Conservation (phyloP, 371 early-diverging fungal genomes). For the Lichtheimia ornata region DNA sequence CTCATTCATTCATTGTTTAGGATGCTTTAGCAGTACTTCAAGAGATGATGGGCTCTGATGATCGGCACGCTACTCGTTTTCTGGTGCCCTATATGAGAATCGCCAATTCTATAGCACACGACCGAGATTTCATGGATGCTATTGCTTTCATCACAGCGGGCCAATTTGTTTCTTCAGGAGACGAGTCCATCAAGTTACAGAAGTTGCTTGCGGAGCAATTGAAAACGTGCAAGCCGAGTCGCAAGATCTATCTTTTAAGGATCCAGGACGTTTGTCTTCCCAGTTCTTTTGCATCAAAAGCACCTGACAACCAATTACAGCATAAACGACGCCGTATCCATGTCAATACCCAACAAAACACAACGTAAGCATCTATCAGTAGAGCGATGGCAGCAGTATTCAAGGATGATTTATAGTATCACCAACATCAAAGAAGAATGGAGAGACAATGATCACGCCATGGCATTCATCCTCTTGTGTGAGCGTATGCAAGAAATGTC, state of each 20-base stretch:
- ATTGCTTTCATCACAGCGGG: not conserved
- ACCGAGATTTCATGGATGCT: not conserved
- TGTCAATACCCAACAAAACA: no score
- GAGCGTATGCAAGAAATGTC: not conserved
- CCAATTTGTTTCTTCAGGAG: not conserved
- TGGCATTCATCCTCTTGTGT: not conserved
- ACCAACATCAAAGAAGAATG: not conserved
- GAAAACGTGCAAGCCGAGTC: no score
- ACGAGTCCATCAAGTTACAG: not conserved
- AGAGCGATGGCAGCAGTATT: not conserved
- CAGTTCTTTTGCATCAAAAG: no score
- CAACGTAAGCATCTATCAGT: no score
- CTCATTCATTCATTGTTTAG: not conserved
- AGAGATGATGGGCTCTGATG: not conserved
- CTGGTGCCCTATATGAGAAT: slow-evolving; percentile 2
- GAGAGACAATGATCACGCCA: not conserved
- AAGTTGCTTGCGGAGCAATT: not conserved
- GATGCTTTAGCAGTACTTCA: slow-evolving; percentile 5
- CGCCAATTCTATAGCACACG: not conserved
- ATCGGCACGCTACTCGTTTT: not conserved
- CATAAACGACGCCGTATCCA: no score
- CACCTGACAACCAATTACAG: no score
- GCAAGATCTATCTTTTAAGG: no score
- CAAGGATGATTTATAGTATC: not conserved
- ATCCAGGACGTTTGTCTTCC: no score